Evolutionary conservation across 2,329 filamentous ascomycete genomes (phyloP), one percentile per base, ranked within the genome.

Genomic region (Fonsecaea pugnacius): DNA sequence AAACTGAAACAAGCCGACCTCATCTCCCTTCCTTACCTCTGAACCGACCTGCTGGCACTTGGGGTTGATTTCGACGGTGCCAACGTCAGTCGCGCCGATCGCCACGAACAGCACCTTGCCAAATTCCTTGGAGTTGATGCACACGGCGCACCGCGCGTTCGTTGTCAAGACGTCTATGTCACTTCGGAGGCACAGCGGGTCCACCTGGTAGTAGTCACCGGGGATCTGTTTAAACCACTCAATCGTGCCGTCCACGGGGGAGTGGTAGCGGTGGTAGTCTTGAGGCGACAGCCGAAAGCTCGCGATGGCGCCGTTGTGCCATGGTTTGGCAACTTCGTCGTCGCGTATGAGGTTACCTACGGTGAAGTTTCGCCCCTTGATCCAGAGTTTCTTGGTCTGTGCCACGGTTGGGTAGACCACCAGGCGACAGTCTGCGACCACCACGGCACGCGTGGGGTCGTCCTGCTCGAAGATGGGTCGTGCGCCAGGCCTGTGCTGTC

Each of bases 31-130:
- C 71, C 85, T 84, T 4, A 98, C 93, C 58, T 88, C 81, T 35
- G 96, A 91, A 35, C 93, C 94, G 21, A 87, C 84, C 64, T 90
- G 85, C 33, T 91, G 87, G 70, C 88, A 92, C 79, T 99, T 99
- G 58, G 95, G 92, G 0, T 94, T 97, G 72, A 99, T 98, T 66
- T 98, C 90, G 0, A 95, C 98, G 78, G 92, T 96, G 56, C 95
- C 95, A 1, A 99, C 95, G 94, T 98, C 97, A 94, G 98, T 99
- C 58, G 95, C 95, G 63, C 95, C 95, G 4, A 99, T 91, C 72
- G 95, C 98, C 60, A 99, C 87, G 60, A 96, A 91, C 91, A 97
- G 98, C 63, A 99, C 95, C 7, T 93, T 87, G 0, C 94, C 94
- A 75, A 96, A 91, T 32, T 84, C 80, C 14, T 87, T 86, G n/a